Base-by-base conservation (phyloP, 2,329 filamentous ascomycete species). In the Xylariomycetidae sp. region DNA sequence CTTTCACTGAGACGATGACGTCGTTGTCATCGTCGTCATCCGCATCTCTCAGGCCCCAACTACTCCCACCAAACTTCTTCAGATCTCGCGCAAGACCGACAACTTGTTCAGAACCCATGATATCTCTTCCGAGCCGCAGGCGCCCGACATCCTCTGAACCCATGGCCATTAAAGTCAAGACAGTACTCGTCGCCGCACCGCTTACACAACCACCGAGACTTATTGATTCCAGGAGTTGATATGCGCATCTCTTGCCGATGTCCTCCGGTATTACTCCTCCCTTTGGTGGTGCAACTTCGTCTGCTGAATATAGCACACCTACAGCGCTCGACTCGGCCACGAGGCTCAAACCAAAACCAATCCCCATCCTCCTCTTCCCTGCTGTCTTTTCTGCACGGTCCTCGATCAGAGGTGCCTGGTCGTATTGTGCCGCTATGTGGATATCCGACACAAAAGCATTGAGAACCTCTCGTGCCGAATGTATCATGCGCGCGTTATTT, bases 401-500 rank as follows among this genome's bases (percentile, higher is more conserved):
- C 7, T 64, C 59, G 9, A 75, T 63, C 31, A 80, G 51, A 9
- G 77, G 77, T 31, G 78, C 77, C 42, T 77, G 73, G 45, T 85
- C 86, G 45, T 89, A 88, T 42, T 83, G 79, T 5, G 81, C 80
- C 3, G 87, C 94, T 45, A 98, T 81, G 58, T 96, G 92, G 27
- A 94, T 90, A 56, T 98, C 92, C 6, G 83, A 78, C 4, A 86
- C 82, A 36, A 98, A 73, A 4, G 80, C 72, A 58, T 98, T 98
- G 29, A 98, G 70, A 9, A 98, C 74, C 30, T 88, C 88, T 48
- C 90, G 74, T 9, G 89, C 88, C 3, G 84, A 78, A 53, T 95
- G 86, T 53, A 97, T 98, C 85, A 96, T 94, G 44, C 92, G 76
- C 42, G 84, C 86, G 57, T 97, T 98, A 59, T 96, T 96, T 31